phyloP scores from a whole-genome alignment of 139 green algal genomes.

The Medakamo hakoo region DNA sequence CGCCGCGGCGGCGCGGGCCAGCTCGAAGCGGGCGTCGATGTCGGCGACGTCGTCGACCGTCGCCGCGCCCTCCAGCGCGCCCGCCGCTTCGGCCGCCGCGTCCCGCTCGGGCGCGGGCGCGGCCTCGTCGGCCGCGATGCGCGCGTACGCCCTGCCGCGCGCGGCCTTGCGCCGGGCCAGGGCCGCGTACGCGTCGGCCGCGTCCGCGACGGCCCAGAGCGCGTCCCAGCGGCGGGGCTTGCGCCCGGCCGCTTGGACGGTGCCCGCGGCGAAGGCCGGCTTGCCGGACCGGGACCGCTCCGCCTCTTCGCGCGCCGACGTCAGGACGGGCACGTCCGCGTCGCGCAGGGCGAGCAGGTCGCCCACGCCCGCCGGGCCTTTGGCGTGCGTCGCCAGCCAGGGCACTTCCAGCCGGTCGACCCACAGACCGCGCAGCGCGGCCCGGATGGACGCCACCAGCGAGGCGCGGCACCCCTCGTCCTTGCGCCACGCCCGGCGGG shows the following conservation, averaged over 20 bases:
- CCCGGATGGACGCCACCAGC: neutral
- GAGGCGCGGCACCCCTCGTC: neutral
- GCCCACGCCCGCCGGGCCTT: neutral
- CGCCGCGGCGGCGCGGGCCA: constrained; percentile 3
- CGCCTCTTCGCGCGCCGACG: neutral
- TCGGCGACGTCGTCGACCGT: constrained; percentile 17
- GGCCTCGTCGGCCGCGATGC: constrained; percentile 10
- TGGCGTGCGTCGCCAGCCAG: neutral
- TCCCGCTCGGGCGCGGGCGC: constrained; percentile 13
- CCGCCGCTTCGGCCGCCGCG: constrained; percentile 2
- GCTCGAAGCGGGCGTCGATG: constrained; percentile 16
- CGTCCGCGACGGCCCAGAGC: constrained; percentile 35
- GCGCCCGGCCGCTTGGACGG: constrained; percentile 26
- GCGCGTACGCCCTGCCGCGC: neutral
- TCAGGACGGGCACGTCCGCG: neutral
- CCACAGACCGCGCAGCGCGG: neutral
- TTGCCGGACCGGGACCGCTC: too few species aligned
- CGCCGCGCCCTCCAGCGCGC: constrained; percentile 7
- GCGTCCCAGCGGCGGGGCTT: constrained; percentile 50
- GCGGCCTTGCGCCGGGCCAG: constrained; percentile 7
- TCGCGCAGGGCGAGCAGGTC: neutral
- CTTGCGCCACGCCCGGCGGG: neutral
- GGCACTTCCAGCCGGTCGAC: neutral
- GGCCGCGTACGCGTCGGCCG: constrained; percentile 16
- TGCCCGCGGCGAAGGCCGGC: constrained; percentile 7